Evolutionary conservation across 192 early-diverging fungal genomes (phyloP), one percentile per base, ranked within the genome.

Genomic region (Piromyces finnis): DNA sequence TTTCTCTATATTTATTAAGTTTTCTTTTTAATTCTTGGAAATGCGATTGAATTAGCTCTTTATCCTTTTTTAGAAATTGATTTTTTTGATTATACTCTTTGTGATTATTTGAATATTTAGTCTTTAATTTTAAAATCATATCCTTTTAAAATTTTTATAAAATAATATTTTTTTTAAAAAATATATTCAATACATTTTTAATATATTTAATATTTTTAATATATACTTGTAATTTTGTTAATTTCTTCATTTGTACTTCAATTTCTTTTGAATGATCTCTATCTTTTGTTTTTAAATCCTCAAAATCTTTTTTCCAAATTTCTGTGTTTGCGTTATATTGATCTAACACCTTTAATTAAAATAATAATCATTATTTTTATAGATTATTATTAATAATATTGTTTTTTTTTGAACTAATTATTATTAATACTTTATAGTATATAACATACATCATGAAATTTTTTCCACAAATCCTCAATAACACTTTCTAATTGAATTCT

Each of bases 271-370:
- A 87, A 79, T 90, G 87, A 78, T 88, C 87, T 39, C 84, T 83
- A 81, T 91, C 90, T 80, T 89, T 89, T n/a, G 68, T 81, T 80
- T 91, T 91, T 36, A 91, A 82, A 29, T 91, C 90, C 51, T 91
- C 88, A 79, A 91, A 91, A 79, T 90, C 87, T 79, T 86, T 84
- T 78, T 89, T 89, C 18, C 88, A 82, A 78, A 90, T 88, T 77
- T 89, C 88, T 16, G 90, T 91, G 41, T 84, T 82, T 9, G 86
- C 79, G 78, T 88, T 89, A 85, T 91, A 91, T 77, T 87, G 83
- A 79, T 87, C 89, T 59, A 90, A 81, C 12, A 89, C 88, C 79
- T 86, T 26, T 28, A n/a, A 35, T 83, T 32, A 32, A 32, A 6
- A 32, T 32, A 9, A 32, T 32, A 32, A 32, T 32, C 30, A 32